Evolutionary conservation across 768 basidiomycete species (phyloP), one percentile per base, ranked within the genome.

Genomic region (Termitomyces sp.): DNA sequence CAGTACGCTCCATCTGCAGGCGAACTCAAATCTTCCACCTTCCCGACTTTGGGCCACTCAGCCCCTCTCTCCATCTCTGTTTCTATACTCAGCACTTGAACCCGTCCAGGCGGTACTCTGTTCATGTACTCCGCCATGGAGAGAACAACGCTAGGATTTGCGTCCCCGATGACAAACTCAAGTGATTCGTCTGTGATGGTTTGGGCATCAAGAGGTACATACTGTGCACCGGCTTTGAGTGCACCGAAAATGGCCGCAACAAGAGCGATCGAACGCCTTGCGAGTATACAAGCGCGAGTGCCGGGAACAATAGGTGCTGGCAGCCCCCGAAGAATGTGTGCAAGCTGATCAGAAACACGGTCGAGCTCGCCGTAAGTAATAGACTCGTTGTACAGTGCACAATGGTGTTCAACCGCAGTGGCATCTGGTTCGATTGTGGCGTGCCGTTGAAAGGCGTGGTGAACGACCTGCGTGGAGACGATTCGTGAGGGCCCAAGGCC

Each of bases 171-270:
- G 20, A 83, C 78, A 60, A 82, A 77, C 18, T 73, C 70, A 12
- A 85, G 72, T 1, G 80, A 79, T 29, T 74, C 73, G 61, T 83
- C 77, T n/a, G 82, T 79, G 56, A 82, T 80, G 48, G 82, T 77
- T 44, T 76, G 76, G 8, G 81, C 83, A 63, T 86, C 84, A 32
- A 83, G 68, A 5, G 83, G 84, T 12, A 84, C 78, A 60, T 86
- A 86, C 4, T 81, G 76, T 14, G 75, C 83, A 5, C 83, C 83
- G 10, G 81, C 78, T 62, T 84, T 84, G 39, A 85, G 73, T 13
- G 79, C 71, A n/a, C 76, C 79, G 18, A 85, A 65, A 46, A 86
- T 80, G 5, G 76, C 83, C n/a, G 81, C 68, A 42, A 83, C 72
- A 73, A 83, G 78, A 12, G 71, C 62, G 37, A 85, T 78, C 22